Evolutionary conservation across 1,284 basidiomycete genomes (phyloP).

Genomic region (Golubevia pallescens): DNA sequence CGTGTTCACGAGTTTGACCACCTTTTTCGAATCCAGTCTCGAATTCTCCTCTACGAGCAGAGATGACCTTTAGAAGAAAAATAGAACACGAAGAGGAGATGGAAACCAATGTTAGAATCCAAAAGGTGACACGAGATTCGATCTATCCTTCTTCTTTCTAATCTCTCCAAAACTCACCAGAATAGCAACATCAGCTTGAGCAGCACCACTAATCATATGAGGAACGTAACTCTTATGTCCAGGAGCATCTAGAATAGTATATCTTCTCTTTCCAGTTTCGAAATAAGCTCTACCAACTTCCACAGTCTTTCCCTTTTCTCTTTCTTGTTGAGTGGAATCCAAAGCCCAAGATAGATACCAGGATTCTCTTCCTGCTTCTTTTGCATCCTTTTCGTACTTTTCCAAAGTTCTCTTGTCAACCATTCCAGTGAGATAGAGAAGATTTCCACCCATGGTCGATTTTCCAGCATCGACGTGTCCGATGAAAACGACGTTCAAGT

Average conservation of each 20-base stretch:
- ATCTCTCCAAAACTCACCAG: slow-evolving; percentile 19
- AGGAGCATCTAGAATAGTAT: slow-evolving; percentile 62
- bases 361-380: slow-evolving; percentile 59
- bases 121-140: background rate
- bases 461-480: slow-evolving; percentile 64
- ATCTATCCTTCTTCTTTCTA: background rate
- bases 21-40: slow-evolving; percentile 62
- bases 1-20: slow-evolving; percentile 63
- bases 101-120: background rate
- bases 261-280: slow-evolving; percentile 61
- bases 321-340: slow-evolving; percentile 61
- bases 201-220: slow-evolving; percentile 62
- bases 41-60: slow-evolving; percentile 59
- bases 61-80: slow-evolving; percentile 30
- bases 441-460: slow-evolving; percentile 62
- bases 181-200: slow-evolving; percentile 61
- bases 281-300: slow-evolving; percentile 63
- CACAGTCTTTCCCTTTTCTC: slow-evolving; percentile 63
- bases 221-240: slow-evolving; percentile 63
- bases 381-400: slow-evolving; percentile 62
- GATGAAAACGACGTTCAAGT: slow-evolving; percentile 62
- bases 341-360: slow-evolving; percentile 64
- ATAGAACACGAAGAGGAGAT: background rate
- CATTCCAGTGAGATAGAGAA: slow-evolving; percentile 61
- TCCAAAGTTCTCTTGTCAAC: slow-evolving; percentile 64